Percentiles rank a stretch among this genome's conserved stretches.
These are phyloP conservation scores for Coffea eugenioides DNA, from an alignment of 257 asterid genomes.

Conservation along the genomic window DNA sequence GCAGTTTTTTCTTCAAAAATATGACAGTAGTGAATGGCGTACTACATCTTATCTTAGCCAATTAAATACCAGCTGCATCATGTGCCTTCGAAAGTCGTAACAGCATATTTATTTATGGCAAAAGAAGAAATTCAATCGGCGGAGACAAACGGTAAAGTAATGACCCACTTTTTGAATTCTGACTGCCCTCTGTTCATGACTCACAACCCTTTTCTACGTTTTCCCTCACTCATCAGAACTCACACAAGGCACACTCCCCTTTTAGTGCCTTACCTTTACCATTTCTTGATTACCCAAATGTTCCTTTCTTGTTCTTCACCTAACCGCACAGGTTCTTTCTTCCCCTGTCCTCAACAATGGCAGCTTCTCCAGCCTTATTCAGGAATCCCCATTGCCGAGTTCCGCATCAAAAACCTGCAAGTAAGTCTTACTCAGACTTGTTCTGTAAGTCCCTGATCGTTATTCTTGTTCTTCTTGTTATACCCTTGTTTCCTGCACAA, in stretches of 20 bases:
- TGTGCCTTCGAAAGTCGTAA: too few species aligned
- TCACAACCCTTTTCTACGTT: neutral
- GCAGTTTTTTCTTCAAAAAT: neutral
- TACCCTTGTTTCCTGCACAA: conserved; percentile 72
- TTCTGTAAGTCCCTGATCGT: conserved; percentile 47
- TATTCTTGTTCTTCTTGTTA: conserved; percentile 43
- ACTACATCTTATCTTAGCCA: neutral
- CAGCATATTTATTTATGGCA: neutral
- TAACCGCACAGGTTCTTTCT: conserved; percentile 27
- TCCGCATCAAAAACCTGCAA: conserved; percentile 22
- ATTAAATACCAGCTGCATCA: neutral
- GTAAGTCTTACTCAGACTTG: conserved; percentile 51
- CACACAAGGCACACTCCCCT: neutral
- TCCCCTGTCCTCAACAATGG: conserved; percentile 33
- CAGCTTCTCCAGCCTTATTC: conserved; percentile 32
- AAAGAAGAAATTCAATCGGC: neutral
- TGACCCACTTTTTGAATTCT: conserved; percentile 18
- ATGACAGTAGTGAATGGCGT: too few species aligned
- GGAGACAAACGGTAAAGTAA: conserved; percentile 18
- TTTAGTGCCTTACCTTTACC: neutral
- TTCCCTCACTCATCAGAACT: neutral
- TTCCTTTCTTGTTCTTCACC: conserved; percentile 61
- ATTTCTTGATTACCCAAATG: conserved; percentile 36
- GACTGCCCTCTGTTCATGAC: conserved; percentile 2
- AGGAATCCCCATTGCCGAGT: conserved; percentile 38